Evolutionary conservation across 257 asterid genomes (phyloP), one percentile per base, ranked within the genome.

Genomic region (Verbena officinalis): DNA sequence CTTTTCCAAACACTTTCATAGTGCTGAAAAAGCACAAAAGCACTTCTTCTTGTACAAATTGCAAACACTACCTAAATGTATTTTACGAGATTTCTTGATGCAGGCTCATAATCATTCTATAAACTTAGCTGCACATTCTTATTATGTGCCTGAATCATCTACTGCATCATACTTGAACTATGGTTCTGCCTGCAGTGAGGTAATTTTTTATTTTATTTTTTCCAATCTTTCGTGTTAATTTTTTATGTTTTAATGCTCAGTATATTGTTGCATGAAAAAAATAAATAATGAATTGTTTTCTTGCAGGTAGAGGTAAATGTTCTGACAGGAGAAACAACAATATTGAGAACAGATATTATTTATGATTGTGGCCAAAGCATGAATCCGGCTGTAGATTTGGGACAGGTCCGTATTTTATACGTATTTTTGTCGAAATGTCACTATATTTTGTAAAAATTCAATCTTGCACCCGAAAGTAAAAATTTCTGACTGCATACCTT

Each of bases 291-390:
- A 16, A 39, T 23, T 9, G 4, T 31, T 38, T 53, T 31, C 34
- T 45, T 68, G 75, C 78, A 86, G 95, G 95, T 84, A 40, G 89
- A 84, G 75, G 50, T 87, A 60, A 80, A 87, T 53, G 48, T 82
- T 31, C 73, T 84, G 51, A 82, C 92, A 0, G 89, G 95, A 76
- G 91, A 84, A 70, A 82, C 87, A 23, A 77, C 70, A 43, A 75
- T 77, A 54, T 45, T 82, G 74, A 77, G 65, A 69, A 51, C 86
- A 11, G 84, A 87, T 74, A 71, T 87, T 15, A 53, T 82, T 54
- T 87, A 87, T 64, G 92, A 87, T 73, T 84, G 88, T 49, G 92
- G 95, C 49, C 91, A 78, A 75, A 87, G 92, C 90, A 48, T 87
- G 83, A 87, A 84, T 46, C 90, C 92, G 1, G 88, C 90, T 13